Evolutionary conservation across 345 rosid genomes (phyloP).

Genomic region (Pelargonium nanum): DNA sequence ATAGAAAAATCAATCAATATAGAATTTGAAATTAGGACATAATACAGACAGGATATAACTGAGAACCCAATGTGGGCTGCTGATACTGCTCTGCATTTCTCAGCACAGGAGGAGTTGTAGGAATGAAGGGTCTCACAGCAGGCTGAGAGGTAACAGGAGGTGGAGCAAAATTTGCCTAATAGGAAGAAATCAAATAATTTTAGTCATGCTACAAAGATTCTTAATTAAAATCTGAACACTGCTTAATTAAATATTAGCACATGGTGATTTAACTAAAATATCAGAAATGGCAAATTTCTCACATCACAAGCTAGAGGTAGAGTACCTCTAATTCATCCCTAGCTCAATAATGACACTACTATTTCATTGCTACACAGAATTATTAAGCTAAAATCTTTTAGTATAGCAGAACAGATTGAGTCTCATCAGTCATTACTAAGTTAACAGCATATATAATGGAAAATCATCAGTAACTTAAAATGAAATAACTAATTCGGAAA

Average conservation of each 20-base stretch:
- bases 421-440: too few relatives aligned
- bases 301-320: neutral
- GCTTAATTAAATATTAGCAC: too few relatives aligned
- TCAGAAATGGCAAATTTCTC: too few relatives aligned
- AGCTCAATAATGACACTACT: neutral
- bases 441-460: too few relatives aligned
- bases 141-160: constrained; percentile 44
- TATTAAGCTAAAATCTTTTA: too few relatives aligned
- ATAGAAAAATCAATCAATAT: constrained; percentile 2
- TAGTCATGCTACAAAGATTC: constrained; percentile 1
- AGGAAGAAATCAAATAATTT: constrained; percentile 9
- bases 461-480: too few relatives aligned
- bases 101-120: constrained; percentile 67
- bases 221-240: too few relatives aligned
- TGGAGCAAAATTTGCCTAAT: constrained; percentile 49
- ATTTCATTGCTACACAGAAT: neutral
- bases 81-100: constrained; percentile 79
- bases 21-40: neutral
- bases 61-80: constrained; percentile 67
- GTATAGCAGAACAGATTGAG: neutral
- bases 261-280: too few relatives aligned
- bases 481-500: too few relatives aligned
- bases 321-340: too few relatives aligned
- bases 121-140: constrained; percentile 62
- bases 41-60: constrained; percentile 67